Evolutionary conservation across 2,329 filamentous ascomycete species (phyloP).

Genomic region (Nemania diffusa): DNA sequence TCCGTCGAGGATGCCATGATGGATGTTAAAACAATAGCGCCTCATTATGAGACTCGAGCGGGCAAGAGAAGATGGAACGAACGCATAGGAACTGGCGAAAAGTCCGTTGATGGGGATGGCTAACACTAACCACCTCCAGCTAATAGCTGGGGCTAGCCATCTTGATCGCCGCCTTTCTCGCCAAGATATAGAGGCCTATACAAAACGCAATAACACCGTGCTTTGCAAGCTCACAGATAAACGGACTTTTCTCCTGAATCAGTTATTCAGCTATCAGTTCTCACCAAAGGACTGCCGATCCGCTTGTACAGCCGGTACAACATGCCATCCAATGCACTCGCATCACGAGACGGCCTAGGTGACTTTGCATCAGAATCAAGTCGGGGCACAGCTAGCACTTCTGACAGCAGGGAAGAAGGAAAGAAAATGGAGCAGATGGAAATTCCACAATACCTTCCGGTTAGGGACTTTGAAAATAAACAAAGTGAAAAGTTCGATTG

Average conservation of each 20-base stretch:
- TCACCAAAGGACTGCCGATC: not conserved
- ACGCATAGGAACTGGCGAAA: conserved; percentile 57
- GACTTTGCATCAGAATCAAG: not conserved
- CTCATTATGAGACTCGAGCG: conserved; percentile 88
- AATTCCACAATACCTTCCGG: not conserved
- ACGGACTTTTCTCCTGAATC: not conserved
- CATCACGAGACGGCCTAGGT: no score
- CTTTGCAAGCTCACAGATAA: not conserved
- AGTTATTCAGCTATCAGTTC: not conserved
- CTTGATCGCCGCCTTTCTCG: not conserved
- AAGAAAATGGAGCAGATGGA: not conserved
- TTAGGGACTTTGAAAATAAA: not conserved
- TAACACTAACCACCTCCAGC: not conserved
- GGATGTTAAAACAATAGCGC: conserved; percentile 76
- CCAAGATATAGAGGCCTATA: not conserved
- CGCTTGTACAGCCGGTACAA: no score
- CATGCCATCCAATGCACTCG: no score
- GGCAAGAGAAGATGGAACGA: conserved; percentile 83
- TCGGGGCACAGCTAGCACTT: not conserved
- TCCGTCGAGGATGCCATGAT: conserved; percentile 79
- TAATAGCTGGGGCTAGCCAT: not conserved
- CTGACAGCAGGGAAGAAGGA: not conserved
- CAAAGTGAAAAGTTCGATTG: not conserved
- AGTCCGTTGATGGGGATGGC: conserved; percentile 47
- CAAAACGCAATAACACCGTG: not conserved